Evolutionary conservation across 179 eudicot genomes (phyloP).

Genomic region (Sideroxylon spinosum): DNA sequence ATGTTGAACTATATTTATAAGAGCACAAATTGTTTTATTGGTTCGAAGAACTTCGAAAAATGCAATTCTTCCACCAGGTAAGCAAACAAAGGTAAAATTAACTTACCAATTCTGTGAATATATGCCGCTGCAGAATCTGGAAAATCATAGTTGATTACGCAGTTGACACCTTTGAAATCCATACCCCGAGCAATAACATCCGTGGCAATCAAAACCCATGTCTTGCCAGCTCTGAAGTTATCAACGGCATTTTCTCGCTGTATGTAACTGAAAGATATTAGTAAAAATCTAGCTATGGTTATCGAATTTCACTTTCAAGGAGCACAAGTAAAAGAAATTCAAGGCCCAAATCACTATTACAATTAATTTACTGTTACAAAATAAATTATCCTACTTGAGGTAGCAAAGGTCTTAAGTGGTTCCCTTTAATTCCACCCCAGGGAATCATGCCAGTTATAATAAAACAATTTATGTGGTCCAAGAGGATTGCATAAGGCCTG

Average conservation of each 20-base stretch:
- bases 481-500: neutral
- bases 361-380: neutral
- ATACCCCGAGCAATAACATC: constrained; percentile 93
- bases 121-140: constrained; percentile 89
- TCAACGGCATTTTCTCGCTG: constrained; percentile 89
- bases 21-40: neutral
- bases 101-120: constrained; percentile 90
- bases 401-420: neutral
- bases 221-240: constrained; percentile 91
- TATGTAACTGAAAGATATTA: constrained; percentile 8
- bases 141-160: constrained; percentile 92
- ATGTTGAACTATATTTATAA: neutral
- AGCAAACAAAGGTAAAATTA: neutral
- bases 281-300: neutral
- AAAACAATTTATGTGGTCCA: neutral
- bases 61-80: neutral
- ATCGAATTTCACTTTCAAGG: neutral
- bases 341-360: neutral
- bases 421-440: neutral
- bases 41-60: neutral
- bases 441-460: neutral
- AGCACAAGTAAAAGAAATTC: neutral
- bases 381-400: neutral
- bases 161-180: constrained; percentile 98
- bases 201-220: constrained; percentile 95